These are phyloP conservation scores for Ophioceras dolichostomum DNA, from an alignment of 2,329 filamentous ascomycete genomes.

Conservation along the genomic window DNA sequence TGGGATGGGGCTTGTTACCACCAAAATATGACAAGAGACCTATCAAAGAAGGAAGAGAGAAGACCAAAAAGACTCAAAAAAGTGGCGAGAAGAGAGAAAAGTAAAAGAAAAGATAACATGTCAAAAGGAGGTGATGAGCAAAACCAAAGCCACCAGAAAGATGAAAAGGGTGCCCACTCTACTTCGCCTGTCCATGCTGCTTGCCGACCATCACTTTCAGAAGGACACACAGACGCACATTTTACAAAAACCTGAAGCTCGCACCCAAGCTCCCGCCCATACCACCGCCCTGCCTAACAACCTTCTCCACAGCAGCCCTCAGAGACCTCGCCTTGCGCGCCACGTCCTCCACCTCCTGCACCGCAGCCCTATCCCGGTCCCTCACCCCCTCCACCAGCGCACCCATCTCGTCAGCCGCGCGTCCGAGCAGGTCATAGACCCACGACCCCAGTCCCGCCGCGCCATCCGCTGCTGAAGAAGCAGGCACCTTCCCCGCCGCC, in stretches of 20 bases:
- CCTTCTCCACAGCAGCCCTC: constrained; percentile 10
- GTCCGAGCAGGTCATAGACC: constrained; percentile 2
- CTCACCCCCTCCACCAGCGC: constrained; percentile 19
- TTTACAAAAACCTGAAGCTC: too few species aligned
- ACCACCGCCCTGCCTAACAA: too few species aligned
- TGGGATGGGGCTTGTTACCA: too few species aligned
- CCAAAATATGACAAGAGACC: too few species aligned
- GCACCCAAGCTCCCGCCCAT: too few species aligned
- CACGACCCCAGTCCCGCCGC: constrained; percentile 1
- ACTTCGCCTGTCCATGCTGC: too few species aligned
- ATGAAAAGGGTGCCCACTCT: too few species aligned
- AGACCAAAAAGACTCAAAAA: constrained; percentile 1
- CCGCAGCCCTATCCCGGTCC: constrained; percentile 11
- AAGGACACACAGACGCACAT: too few species aligned
- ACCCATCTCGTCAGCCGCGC: constrained; percentile 1
- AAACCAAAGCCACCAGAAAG: background rate
- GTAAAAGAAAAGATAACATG: background rate
- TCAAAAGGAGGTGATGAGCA: background rate
- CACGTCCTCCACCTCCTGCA: constrained; percentile 10
- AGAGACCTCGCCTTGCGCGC: constrained; percentile 11
- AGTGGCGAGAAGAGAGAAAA: background rate
- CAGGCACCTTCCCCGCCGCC: constrained; percentile 29
- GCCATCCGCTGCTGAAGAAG: constrained; percentile 23
- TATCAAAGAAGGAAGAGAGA: too few species aligned
- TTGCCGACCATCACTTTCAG: too few species aligned